Conservation (phyloP, 2,329 filamentous ascomycete species). For the Leptographium lundbergii region DNA sequence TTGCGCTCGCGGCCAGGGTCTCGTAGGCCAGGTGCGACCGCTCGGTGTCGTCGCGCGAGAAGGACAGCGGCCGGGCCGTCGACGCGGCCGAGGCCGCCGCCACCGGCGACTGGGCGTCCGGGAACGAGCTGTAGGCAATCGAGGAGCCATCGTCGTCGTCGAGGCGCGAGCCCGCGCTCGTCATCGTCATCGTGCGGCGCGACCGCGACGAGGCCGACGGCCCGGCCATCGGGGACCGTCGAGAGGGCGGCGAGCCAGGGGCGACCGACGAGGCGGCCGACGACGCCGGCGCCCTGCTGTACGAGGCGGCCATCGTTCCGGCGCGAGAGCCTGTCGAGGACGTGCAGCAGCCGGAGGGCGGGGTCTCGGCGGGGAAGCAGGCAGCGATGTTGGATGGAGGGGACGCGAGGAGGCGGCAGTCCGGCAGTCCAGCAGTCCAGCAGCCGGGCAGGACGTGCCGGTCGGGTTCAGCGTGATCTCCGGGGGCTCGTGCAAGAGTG, state of each 20-base stretch:
- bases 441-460: not conserved
- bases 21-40: conserved; percentile 50
- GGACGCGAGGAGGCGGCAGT: not conserved
- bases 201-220: not conserved
- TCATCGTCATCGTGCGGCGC: not conserved
- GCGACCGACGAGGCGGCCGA: not conserved
- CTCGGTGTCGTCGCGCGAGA: conserved; percentile 51
- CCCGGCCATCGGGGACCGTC: not conserved
- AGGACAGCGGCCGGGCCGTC: conserved; percentile 39
- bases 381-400: not conserved
- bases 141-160: not conserved
- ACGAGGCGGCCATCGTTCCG: not conserved
- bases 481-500: not conserved
- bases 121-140: not conserved
- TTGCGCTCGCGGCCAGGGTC: conserved; percentile 48
- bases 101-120: not conserved
- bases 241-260: not conserved
- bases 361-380: not conserved
- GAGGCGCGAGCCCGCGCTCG: not conserved
- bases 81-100: not conserved
- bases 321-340: not conserved
- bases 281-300: not conserved
- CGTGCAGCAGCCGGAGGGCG: not conserved
- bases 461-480: not conserved
- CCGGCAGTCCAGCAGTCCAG: not conserved